Base-by-base conservation (phyloP, 1,139 yeast genomes). In the Taphrina wiesneri region DNA sequence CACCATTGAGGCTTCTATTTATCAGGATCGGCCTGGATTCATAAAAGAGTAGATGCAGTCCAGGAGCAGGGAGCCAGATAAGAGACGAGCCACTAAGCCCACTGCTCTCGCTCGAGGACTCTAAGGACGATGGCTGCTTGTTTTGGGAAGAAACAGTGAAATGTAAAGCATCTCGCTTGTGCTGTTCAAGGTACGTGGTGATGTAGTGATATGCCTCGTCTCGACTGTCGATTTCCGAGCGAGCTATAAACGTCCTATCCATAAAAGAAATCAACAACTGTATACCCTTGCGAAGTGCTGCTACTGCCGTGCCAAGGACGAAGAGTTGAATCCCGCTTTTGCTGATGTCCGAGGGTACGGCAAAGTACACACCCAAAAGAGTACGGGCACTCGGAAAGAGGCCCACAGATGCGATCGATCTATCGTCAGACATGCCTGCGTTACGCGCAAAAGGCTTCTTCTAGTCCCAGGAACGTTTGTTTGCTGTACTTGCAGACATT, bases 121-220 rank as follows among this genome's bases (percentile, higher is more conserved):
- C 53, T 30, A 30, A 15, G 39, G 53, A 23, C 13, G 53, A 1
- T 17, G 26, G 49, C 47, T 60, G 41, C 39, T 46, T 46, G 28
- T 36, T 39, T n/a, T 34, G 56, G n/a, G 59, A 28, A 5, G 52
- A 32, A 25, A 60, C 64, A 39, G 64, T 60, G 26, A 60, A 60
- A 11, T 60, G 64, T 21, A 60, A 32, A 23, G 64, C 43, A 28
- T 60, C 64, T 11, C 32, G n/a, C 52, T 49, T 60, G 57, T 36
- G 19, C 43, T 60, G 49, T 9, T 41, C 49, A 4, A 60, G 52
- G 26, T 49, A 60, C 9, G 49, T 21, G 41, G 45, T 53, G 30
- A 60, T 30, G 56, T 54, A 60, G n/a, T 43, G 57, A 51, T 23
- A 60, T 9, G 64, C 64, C 30, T 60, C 64, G 28, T 60, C 64